Base-by-base conservation (phyloP, 495 filamentous ascomycete genomes). In the Penicillium lagena region DNA sequence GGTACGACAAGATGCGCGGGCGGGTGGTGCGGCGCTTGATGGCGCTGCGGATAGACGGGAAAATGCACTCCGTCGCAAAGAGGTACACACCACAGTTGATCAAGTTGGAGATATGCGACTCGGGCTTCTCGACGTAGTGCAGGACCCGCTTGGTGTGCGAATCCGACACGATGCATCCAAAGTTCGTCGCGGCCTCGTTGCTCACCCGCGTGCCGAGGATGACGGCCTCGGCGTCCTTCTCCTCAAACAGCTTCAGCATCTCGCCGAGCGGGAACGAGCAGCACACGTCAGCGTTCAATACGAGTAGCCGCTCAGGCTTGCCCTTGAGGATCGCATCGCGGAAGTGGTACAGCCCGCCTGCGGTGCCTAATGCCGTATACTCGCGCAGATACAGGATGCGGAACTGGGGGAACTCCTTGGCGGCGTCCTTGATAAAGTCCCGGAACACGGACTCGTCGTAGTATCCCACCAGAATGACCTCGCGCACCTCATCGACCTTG, bases 71-170 rank as follows among this genome's bases (percentile, higher is more conserved):
- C 55, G 91, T 90, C 17, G 85, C 75, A 69, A 99, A 99, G 39
- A 99, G 85, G 68, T 99, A 99, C 48, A 99, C 94, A 44, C 93
- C 93, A 66, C 93, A 97, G 76, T 99, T 99, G 78, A 99, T 99
- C 39, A 99, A 76, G 66, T 97, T 96, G 45, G 87, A 94, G 66
- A 99, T 97, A 68, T 96, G 87, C 38, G 87, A 93, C 66, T 99
- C 93, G 47, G 93, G 93, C 75, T 97, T 97, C 78, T 99, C 93
- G 65, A 99, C 93, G 70, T 99, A 99, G 73, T 99, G 93, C 37
- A 96, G 83, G 38, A 99, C 93, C 39, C 90, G 88, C 65, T 90
- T 90, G 57, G 88, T 96, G 68, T 95, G 88, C 10, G 89, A 75
- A 60, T 99, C 94, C 36, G 87, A 90, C 17, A 99, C 93, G 50